Evolutionary conservation across 1,284 basidiomycete genomes (phyloP).

Genomic region (Leccinum solheimii): DNA sequence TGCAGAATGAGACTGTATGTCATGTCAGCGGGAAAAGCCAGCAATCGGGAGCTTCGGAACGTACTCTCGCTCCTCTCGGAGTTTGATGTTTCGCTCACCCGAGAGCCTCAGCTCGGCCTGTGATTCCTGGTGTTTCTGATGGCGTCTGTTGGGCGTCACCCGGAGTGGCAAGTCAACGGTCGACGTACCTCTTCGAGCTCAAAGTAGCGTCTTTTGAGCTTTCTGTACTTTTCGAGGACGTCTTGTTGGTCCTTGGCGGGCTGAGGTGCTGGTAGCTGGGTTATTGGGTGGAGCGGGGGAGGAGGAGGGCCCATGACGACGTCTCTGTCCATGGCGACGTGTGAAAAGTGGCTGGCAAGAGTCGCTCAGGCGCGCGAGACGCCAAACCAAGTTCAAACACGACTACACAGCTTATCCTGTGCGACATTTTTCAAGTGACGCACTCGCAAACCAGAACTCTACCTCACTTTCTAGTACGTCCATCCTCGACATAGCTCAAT

Average conservation of each 20-base stretch:
- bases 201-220: constrained; percentile 60
- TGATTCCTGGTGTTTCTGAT: constrained; percentile 57
- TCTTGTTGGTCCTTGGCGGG: constrained; percentile 45
- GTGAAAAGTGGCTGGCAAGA: constrained; percentile 25
- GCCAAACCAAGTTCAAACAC: constrained; percentile 37
- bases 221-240: constrained; percentile 58
- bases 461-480: not conserved
- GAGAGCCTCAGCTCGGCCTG: constrained; percentile 53
- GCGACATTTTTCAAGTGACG: no score
- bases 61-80: constrained; percentile 60
- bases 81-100: constrained; percentile 57
- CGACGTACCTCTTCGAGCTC: constrained; percentile 62
- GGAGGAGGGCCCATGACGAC: constrained; percentile 52
- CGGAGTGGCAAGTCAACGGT: constrained; percentile 26
- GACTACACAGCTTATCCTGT: constrained; percentile 28
- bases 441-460: not conserved
- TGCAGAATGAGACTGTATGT: constrained; percentile 50
- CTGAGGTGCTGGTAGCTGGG: constrained; percentile 28
- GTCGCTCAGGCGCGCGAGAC: constrained; percentile 21
- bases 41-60: constrained; percentile 30
- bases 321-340: constrained; percentile 38
- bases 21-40: constrained; percentile 4
- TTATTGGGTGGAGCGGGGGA: constrained; percentile 34
- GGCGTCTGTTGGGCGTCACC: constrained; percentile 14
- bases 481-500: not conserved